Evolutionary conservation across 495 filamentous ascomycete species (phyloP).

Genomic region (Penicillium roqueforti): DNA sequence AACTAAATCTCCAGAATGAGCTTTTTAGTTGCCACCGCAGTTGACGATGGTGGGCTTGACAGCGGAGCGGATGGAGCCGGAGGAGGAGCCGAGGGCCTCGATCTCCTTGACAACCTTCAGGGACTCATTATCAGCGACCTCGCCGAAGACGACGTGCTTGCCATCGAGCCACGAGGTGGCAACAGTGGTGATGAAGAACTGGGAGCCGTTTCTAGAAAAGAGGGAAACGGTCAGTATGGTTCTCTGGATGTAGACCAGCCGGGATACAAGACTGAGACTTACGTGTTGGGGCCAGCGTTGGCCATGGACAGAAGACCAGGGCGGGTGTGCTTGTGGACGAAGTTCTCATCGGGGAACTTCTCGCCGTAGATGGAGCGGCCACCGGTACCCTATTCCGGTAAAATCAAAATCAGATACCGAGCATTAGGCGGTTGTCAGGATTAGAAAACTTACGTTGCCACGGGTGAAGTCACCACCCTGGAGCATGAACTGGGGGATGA

Average conservation of each 20-base stretch:
- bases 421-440: background rate
- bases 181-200: conserved; percentile 98
- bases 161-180: conserved; percentile 87
- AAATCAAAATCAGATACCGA: background rate
- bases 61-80: conserved; percentile 57
- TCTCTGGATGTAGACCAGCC: background rate
- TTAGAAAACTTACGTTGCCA: conserved; percentile 61
- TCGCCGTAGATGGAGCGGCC: conserved; percentile 96
- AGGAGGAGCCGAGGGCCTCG: conserved; percentile 63
- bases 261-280: conserved; percentile 26
- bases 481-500: conserved; percentile 99
- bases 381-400: conserved; percentile 61
- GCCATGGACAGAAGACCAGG: conserved; percentile 96
- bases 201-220: conserved; percentile 77
- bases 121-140: conserved; percentile 69
- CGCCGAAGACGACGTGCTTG: conserved; percentile 98
- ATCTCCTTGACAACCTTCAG: conserved; percentile 64
- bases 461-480: conserved; percentile 98
- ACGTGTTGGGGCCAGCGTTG: conserved; percentile 87
- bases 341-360: conserved; percentile 98
- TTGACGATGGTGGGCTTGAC: conserved; percentile 66
- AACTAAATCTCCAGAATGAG: conserved; percentile 10
- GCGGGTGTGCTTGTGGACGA: conserved; percentile 73
- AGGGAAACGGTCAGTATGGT: background rate
- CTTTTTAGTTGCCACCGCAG: conserved; percentile 51